A percentile compares a stretch with the other conserved stretches of the same genome.
Conservation (phyloP, 345 rosid species). For the Ceriops decandra region DNA sequence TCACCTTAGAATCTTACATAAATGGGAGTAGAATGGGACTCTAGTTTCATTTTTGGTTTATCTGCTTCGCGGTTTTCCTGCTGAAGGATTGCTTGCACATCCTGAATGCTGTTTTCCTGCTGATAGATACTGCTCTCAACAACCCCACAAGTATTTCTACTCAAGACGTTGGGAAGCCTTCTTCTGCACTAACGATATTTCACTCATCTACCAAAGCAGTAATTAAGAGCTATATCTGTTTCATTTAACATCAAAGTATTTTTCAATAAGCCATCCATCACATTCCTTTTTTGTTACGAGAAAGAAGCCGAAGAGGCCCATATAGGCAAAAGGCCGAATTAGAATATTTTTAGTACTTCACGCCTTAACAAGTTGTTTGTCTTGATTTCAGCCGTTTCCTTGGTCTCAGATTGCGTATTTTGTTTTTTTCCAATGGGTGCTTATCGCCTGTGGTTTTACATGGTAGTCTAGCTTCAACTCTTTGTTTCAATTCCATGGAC, state of each 20-base stretch:
- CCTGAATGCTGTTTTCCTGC: constrained; percentile 52
- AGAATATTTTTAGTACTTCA: background rate
- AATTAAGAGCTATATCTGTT: no score
- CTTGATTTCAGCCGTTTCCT: constrained; percentile 45
- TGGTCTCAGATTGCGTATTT: constrained; percentile 85
- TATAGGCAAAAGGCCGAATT: background rate
- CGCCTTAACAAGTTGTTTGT: background rate
- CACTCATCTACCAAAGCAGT: no score
- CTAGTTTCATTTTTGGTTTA: background rate
- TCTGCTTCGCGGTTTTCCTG: constrained; percentile 31
- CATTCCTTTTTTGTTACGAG: no score
- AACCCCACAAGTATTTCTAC: constrained; percentile 52
- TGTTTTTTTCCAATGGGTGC: constrained; percentile 74
- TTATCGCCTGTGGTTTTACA: constrained; percentile 74
- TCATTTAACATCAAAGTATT: no score
- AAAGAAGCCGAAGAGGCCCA: no score
- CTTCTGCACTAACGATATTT: background rate
- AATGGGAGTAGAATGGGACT: no score
- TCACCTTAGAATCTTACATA: no score
- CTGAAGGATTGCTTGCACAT: constrained; percentile 84
- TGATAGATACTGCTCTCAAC: constrained; percentile 64
- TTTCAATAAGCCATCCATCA: no score
- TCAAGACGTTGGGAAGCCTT: background rate
- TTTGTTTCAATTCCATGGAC: no score
- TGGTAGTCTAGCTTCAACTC: constrained; percentile 39